Evolutionary conservation across 2,329 filamentous ascomycete species (phyloP), one percentile per base, ranked within the genome.

Genomic region (Aotearoamyces nothofagi): DNA sequence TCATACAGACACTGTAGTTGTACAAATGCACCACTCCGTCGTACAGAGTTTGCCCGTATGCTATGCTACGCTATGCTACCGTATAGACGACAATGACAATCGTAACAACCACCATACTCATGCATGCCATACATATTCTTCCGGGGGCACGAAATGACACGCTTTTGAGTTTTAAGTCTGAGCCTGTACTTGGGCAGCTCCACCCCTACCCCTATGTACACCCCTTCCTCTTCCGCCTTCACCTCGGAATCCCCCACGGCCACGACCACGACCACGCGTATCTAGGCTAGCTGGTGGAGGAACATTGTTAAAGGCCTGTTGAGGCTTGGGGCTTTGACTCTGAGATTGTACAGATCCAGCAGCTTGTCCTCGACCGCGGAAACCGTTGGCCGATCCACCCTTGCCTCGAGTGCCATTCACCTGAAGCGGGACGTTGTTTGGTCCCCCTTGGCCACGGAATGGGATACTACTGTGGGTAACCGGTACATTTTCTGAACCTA

Each of bases 241-340:
- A 12, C 26, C 33, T 11, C 33, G 22, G 23, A 27, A 26, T 2
- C 33, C 35, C 24, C 46, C 46, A 15, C 45, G 39, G 5, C 51
- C 49, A 32, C 54, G 42, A 10, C 50, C 45, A 20, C 52, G 37
- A 22, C 50, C 54, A 13, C 52, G 44, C 11, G 54, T 43, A 37
- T 75, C 62, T 9, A 78, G 51, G 24, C 48, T 62, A 2, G 65
- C 50, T 1, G 76, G 75, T 13, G 75, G 76, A 16, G 70, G 69
- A 5, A 75, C 66, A 10, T 62, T 62, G 33, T 60, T 61, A 42
- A 69, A 76, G 17, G 41, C 48, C 29, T 51, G 47, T 15, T 35
- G 34, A n/a, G 26, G 34, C 19, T 8, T 8, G n/a, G 19, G n/a
- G n/a, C n/a, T 20, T 8, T 20, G 19, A 7, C 19, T 20, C 7